Percentiles rank a stretch among this genome's conserved stretches.
Conservation (phyloP, 192 early-diverging fungal species). For the Paraglomus occultum region DNA sequence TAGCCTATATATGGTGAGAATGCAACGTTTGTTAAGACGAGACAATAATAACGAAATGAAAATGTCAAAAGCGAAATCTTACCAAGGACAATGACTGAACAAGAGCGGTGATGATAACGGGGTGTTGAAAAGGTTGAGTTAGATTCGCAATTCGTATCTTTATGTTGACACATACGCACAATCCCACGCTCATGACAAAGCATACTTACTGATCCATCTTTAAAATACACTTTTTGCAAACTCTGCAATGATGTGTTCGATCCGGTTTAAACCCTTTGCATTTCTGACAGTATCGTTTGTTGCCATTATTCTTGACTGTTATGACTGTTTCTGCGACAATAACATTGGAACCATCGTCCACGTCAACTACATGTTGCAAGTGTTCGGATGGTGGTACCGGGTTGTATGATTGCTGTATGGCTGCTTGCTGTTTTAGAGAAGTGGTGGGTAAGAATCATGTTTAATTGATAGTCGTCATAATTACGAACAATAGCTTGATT, state of each 20-base stretch:
- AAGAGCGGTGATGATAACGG: not conserved
- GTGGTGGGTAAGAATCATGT: not conserved
- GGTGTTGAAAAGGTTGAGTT: not conserved
- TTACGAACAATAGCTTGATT: not conserved
- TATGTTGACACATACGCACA: not conserved
- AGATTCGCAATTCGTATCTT: too few relatives aligned
- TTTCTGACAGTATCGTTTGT: conserved; percentile 46
- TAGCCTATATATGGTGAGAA: conserved; percentile 21
- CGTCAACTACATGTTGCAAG: not conserved
- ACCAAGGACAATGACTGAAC: conserved; percentile 43
- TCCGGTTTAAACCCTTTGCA: conserved; percentile 44
- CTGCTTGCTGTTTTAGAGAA: not conserved
- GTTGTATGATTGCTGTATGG: not conserved
- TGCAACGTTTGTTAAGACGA: not conserved
- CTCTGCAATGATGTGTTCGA: conserved; percentile 42
- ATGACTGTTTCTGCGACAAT: not conserved
- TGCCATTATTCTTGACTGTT: conserved; percentile 43
- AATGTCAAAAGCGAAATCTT: not conserved
- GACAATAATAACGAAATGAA: not conserved
- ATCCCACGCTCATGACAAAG: not conserved
- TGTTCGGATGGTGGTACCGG: not conserved
- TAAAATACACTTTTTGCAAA: conserved; percentile 36
- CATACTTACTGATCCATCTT: conserved; percentile 47
- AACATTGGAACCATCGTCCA: conserved; percentile 1
- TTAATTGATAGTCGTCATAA: not conserved